Conservation (phyloP, 495 filamentous ascomycete species). For the Penicillium longicatenatum region DNA sequence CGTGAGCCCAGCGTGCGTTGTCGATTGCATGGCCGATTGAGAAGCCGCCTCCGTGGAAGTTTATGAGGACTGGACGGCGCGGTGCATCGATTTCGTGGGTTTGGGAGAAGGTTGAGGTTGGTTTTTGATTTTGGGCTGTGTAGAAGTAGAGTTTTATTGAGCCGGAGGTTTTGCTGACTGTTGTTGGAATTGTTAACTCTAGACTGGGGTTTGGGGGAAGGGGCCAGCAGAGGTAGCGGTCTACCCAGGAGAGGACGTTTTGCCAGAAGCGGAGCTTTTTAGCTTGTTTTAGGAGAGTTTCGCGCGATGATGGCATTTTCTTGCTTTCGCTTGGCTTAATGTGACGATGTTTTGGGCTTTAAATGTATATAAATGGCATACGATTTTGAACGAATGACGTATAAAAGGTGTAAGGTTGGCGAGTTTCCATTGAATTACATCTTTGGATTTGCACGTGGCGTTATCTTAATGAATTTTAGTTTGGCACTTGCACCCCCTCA, state of each 20-base stretch:
- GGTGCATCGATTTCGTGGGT: neutral
- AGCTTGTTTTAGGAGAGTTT: slow-evolving; percentile 14
- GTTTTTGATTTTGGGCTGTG: slow-evolving; percentile 11
- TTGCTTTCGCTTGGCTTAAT: neutral
- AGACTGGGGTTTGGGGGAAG: slow-evolving; percentile 12
- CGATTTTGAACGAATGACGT: neutral
- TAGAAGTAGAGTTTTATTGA: slow-evolving; percentile 25
- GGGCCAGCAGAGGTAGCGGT: slow-evolving; percentile 23
- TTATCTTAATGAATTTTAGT: neutral
- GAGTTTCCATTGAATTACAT: neutral
- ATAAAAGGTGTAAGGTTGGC: neutral
- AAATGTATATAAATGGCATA: neutral
- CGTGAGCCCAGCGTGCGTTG: slow-evolving; percentile 21
- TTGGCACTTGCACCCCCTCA: no score
- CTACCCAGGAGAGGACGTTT: slow-evolving; percentile 20
- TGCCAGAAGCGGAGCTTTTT: slow-evolving; percentile 17
- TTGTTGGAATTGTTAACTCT: slow-evolving; percentile 22
- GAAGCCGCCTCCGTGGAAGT: slow-evolving; percentile 42
- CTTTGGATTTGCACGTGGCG: neutral
- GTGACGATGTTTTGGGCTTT: neutral
- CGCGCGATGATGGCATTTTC: neutral
- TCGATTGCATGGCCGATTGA: slow-evolving; percentile 36
- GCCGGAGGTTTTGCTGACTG: slow-evolving; percentile 18
- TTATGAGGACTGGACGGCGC: slow-evolving; percentile 19
- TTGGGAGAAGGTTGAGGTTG: slow-evolving; percentile 5